phyloP scores from a whole-genome alignment of 2,329 filamentous ascomycete species.

The Tolypocladium sp. region DNA sequence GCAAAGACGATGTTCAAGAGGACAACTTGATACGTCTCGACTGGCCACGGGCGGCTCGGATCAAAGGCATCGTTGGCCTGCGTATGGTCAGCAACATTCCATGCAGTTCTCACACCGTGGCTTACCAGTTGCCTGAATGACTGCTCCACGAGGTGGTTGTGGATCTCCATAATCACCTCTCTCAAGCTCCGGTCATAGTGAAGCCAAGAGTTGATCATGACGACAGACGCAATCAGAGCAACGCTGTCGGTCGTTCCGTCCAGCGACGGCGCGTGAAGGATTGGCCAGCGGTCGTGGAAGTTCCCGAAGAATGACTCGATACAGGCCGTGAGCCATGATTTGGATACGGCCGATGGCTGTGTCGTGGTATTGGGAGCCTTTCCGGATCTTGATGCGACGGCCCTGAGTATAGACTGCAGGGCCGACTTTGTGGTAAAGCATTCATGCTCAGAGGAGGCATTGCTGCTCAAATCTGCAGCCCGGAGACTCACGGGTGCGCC shows the following conservation, averaged over 20 bases:
- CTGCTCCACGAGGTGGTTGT: slow-evolving; percentile 20
- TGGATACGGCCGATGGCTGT: slow-evolving; percentile 5
- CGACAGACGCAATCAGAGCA: slow-evolving; percentile 17
- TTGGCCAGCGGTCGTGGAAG: slow-evolving; percentile 31
- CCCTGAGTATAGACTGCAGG: slow-evolving; percentile 4
- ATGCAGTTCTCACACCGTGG: not conserved
- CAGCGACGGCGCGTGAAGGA: slow-evolving; percentile 27
- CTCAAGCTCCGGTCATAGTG: slow-evolving; percentile 15
- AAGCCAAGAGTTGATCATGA: slow-evolving; percentile 31
- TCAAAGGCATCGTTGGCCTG: slow-evolving; percentile 7
- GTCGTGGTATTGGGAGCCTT: not conserved
- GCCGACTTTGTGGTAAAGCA: slow-evolving; percentile 1
- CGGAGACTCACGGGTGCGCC: not conserved
- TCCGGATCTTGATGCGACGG: not conserved
- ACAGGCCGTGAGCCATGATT: slow-evolving; percentile 11
- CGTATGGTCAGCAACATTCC: not conserved
- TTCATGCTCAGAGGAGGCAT: not conserved
- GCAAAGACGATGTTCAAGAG: slow-evolving; percentile 30
- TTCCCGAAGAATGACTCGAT: slow-evolving; percentile 25
- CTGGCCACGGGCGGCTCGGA: slow-evolving; percentile 15
- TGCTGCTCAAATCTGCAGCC: not conserved
- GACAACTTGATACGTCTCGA: slow-evolving; percentile 22
- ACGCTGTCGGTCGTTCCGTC: slow-evolving; percentile 18
- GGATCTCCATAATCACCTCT: slow-evolving; percentile 17
- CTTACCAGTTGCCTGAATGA: slow-evolving; percentile 19